Conservation (phyloP, 768 basidiomycete species). For the Boletales sp. region DNA sequence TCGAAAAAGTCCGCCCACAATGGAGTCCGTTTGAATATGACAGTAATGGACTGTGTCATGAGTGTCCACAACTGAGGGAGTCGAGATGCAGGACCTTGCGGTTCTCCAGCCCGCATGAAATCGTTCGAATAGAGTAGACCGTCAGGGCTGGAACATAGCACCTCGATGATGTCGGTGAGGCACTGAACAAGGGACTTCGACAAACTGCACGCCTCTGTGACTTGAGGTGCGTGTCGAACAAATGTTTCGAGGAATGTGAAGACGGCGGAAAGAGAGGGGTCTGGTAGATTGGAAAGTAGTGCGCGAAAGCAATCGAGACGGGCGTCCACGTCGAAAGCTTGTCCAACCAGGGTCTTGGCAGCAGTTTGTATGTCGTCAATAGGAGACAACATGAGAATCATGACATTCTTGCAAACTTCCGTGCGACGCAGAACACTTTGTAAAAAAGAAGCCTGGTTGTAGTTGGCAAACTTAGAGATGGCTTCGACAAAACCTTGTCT, state of each 20-base stretch:
- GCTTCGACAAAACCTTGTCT: conserved; percentile 60
- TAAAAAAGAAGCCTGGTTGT: conserved; percentile 48
- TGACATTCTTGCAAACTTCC: conserved; percentile 56
- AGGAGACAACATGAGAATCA: conserved; percentile 79
- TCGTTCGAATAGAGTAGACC: conserved; percentile 60
- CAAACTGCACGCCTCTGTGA: conserved; percentile 86
- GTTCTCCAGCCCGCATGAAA: conserved; percentile 48
- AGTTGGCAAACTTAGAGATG: conserved; percentile 64
- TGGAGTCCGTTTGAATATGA: conserved; percentile 84
- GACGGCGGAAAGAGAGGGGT: conserved; percentile 67
- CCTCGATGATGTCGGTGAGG: conserved; percentile 89
- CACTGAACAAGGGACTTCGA: conserved; percentile 90
- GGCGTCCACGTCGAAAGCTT: conserved; percentile 86
- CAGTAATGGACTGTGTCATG: conserved; percentile 75
- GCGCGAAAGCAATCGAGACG: conserved; percentile 85
- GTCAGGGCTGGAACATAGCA: conserved; percentile 68
- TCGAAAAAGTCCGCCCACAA: conserved; percentile 81
- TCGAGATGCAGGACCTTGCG: conserved; percentile 44
- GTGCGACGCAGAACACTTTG: conserved; percentile 53
- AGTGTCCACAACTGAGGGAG: conserved; percentile 75
- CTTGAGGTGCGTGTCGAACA: conserved; percentile 50
- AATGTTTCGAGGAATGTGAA: conserved; percentile 66
- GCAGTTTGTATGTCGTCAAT: conserved; percentile 68
- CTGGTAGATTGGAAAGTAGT: conserved; percentile 64
- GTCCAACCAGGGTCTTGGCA: conserved; percentile 75